Evolutionary conservation across 75 land plant species (phyloP), one percentile per base, ranked within the genome.

Genomic region (Larix kaempferi): DNA sequence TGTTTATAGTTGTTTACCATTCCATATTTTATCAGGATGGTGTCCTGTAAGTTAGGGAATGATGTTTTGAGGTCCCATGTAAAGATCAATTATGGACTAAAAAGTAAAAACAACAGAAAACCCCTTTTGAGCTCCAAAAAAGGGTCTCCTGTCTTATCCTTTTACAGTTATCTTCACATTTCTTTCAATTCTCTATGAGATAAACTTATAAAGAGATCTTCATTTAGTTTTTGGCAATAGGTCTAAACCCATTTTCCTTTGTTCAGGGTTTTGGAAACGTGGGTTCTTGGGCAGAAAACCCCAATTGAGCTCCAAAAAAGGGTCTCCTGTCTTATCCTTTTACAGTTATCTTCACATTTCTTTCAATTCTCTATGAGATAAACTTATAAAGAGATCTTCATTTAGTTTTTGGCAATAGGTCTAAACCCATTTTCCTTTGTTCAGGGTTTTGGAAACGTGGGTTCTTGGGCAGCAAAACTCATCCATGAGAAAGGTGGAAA

Each of bases 391-490:
- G 44, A 19, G 71, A 8, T 33, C 17, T 4, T 66, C 15, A 66
- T 37, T 66, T 17, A 66, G 66, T 21, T 6, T 6, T 37, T 19
- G 22, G 16, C 8, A 76, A 57, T 76, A 60, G 74, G 26, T 27
- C 74, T 76, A 21, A 27, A 33, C 27, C 49, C 33, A 57, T 69
- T 21, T 71, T 82, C 26, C 71, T 8, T 37, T 37, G 10, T 67
- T 59, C 86, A 94, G 93, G 98, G 98, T 33, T 93, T 93, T 85
- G 96, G 98, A 14, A 95, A 93, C 81, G 98, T 93, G 19, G 98
- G 98, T 61, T 91, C 94, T n/a, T 93, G 96, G 96, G 93, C 94
- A 22, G 93, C 96, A 1, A 76, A 81, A 67, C 84, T 95, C 13
- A 87, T 95, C 27, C 56, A 60, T 78, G 96, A 93, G 78, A 75